Evolutionary conservation across 257 asterid species (phyloP).

Genomic region (Salvia miltiorrhiza): DNA sequence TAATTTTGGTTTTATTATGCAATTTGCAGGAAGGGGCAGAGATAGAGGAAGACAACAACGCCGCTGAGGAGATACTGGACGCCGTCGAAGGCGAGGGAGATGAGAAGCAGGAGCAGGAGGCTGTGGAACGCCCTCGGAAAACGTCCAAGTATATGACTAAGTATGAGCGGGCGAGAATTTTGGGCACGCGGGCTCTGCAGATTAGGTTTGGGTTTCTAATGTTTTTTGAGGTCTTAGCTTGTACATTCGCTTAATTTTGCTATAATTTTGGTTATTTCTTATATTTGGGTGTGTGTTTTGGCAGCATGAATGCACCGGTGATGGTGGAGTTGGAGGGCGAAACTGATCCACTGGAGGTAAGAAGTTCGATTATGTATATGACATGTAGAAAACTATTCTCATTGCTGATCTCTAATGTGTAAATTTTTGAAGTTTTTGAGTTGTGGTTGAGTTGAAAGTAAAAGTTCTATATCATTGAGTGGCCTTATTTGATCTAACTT

Average conservation of each 20-base stretch:
- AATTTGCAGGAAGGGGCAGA: slow-evolving; percentile 75
- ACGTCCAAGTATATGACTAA: slow-evolving; percentile 92
- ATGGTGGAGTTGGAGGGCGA: slow-evolving; percentile 98
- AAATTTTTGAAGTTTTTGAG: not conserved
- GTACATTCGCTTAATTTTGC: not conserved
- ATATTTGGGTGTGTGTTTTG: slow-evolving; percentile 1
- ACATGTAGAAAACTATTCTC: no score
- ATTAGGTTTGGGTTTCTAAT: slow-evolving; percentile 48
- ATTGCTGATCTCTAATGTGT: not conserved
- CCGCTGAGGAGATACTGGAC: slow-evolving; percentile 51
- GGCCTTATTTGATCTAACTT: not conserved
- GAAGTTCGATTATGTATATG: not conserved
- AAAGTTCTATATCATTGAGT: not conserved
- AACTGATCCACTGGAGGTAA: slow-evolving; percentile 90
- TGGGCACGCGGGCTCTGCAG: slow-evolving; percentile 93
- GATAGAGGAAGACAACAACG: slow-evolving; percentile 55
- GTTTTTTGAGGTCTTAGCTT: not conserved
- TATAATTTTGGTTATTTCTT: not conserved
- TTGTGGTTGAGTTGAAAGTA: not conserved
- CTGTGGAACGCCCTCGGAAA: slow-evolving; percentile 68
- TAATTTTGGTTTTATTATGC: not conserved
- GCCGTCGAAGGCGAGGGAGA: slow-evolving; percentile 60
- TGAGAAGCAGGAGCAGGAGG: slow-evolving; percentile 57
- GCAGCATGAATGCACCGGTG: slow-evolving; percentile 97
- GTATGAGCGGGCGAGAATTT: slow-evolving; percentile 89